Evolutionary conservation across 208 protist genomes (phyloP), one percentile per base, ranked within the genome.

Genomic region (Crithidia sp.): DNA sequence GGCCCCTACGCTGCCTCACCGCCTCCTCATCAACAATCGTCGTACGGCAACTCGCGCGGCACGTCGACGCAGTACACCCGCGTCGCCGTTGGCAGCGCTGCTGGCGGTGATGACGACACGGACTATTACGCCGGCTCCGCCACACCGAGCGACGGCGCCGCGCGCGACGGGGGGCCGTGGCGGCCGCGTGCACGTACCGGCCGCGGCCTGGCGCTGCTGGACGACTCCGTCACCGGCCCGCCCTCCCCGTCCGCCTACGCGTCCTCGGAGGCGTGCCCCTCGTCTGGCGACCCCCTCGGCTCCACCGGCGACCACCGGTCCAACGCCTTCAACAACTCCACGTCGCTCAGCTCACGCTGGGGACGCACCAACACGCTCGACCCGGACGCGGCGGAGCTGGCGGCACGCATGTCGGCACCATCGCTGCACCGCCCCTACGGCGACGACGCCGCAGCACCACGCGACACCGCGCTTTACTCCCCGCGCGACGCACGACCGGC

Each of bases 141-240:
- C 52, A 54, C 75, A 10, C 52, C 41, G 19, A 63, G 53, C 49
- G 70, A 76, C 43, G 41, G 53, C 37, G n/a, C 12, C 16, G 3
- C n/a, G 41, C 13, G 14, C 13, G 77, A 76, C 36, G 39, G 12
- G 9, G 17, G 4, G 37, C 9, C 28, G 6, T 39, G 52, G 37
- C 68, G 50, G 10, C 50, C 57, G 4, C 44, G 50, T 36, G 53
- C 69, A 16, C 59, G 62, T 28, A 57, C 68, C 2, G 81, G 81
- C 12, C 73, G 70, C 45, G 81, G 81, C 7, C 67, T 85, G 17
- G 81, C 81, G 2, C 76, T 85, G 16, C 76, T 85, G 1, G 81
- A 85, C 40, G 81, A 85, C 59, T 76, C 79, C 40, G 47, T 60
- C 5, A 50, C 53, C 16, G 52, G 36, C 7, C 63, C 65, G 13